Base-by-base conservation (phyloP, 371 early-diverging fungal species). In the Apophysomyces ossiformis region DNA sequence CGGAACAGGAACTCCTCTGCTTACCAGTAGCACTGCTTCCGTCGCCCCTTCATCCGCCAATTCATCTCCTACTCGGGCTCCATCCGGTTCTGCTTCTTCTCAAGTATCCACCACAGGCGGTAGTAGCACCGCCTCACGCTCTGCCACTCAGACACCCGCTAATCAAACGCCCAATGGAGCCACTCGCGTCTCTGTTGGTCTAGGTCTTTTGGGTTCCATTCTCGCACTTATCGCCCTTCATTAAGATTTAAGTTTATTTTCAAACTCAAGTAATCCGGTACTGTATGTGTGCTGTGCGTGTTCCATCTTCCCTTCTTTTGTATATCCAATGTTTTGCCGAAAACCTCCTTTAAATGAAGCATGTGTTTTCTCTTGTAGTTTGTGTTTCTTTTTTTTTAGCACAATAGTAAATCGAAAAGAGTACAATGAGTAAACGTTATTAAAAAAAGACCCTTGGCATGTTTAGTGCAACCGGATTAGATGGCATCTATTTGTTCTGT, bases 141-240 rank as follows among this genome's bases (percentile, higher is more conserved):
- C 62, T 15, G 16, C 62, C 45, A 47, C 36, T n/a, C 13, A 9
- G 5, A 46, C 62, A 37, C 43, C 47, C 36, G 46, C 37, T n/a
- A 36, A 26, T 7, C 60, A 43, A 43, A 60, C n/a, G 9, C 54
- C 54, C n/a, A 50, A 50, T 21, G 54, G 21, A 9, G 54, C 54
- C 21, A 21, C 54, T n/a, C 54, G 54, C 21, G 21, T 50, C 21
- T 21, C 54, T 4, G 54, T 50, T 21, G 54, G 54, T 9, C 54
- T 50, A 18, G 54, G 54, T 50, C 21, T 50, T 11, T 9, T 21
- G 54, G 54, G 16, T 21, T 50, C 54, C 18, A 26, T 21, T 9
- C 21, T 50, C 21, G 54, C 21, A 5, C 21, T 50, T 9, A 32
- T 50, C 4, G 21, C 21, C 9, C 54, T 50, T 21, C 54, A 50